phyloP scores from a whole-genome alignment of 2,329 filamentous ascomycete genomes.

The Fusarium udum region DNA sequence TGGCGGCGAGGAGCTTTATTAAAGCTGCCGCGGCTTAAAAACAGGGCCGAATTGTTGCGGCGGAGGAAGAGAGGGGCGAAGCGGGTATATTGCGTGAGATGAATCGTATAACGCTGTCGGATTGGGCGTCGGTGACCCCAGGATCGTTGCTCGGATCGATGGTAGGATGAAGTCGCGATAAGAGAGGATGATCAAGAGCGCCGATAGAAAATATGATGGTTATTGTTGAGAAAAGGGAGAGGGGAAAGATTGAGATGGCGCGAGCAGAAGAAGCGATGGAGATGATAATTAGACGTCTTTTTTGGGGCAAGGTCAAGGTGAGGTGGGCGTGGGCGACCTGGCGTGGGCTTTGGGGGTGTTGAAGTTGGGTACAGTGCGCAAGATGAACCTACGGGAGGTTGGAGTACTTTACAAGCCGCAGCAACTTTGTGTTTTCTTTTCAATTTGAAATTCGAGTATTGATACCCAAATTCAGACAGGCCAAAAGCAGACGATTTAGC shows the following conservation, averaged over 20 bases:
- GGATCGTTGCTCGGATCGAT: constrained; percentile 16
- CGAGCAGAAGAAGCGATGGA: constrained; percentile 37
- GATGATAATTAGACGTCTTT: constrained; percentile 43
- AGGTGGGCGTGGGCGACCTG: constrained; percentile 39
- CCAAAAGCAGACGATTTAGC: neutral
- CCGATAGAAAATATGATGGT: constrained; percentile 20
- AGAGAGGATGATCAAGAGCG: constrained; percentile 15
- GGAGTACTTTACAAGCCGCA: neutral
- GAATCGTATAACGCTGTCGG: constrained; percentile 32
- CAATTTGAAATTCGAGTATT: neutral
- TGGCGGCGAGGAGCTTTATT: constrained; percentile 46
- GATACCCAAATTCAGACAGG: neutral
- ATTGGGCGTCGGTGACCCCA: constrained; percentile 33
- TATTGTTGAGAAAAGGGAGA: constrained; percentile 37
- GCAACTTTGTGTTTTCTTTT: constrained; percentile 3
- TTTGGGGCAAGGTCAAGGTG: constrained; percentile 44
- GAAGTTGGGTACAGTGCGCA: constrained; percentile 40
- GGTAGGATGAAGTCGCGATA: constrained; percentile 16
- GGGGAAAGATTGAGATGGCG: constrained; percentile 35
- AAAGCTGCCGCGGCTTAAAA: constrained; percentile 39
- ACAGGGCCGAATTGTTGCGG: constrained; percentile 34
- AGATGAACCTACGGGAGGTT: neutral
- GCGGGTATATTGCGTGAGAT: constrained; percentile 30
- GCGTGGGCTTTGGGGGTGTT: constrained; percentile 24
- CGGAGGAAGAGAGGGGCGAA: constrained; percentile 35